Evolutionary conservation across 148 eudicot genomes (phyloP).

Genomic region (Amaranthus hypochondriacus): DNA sequence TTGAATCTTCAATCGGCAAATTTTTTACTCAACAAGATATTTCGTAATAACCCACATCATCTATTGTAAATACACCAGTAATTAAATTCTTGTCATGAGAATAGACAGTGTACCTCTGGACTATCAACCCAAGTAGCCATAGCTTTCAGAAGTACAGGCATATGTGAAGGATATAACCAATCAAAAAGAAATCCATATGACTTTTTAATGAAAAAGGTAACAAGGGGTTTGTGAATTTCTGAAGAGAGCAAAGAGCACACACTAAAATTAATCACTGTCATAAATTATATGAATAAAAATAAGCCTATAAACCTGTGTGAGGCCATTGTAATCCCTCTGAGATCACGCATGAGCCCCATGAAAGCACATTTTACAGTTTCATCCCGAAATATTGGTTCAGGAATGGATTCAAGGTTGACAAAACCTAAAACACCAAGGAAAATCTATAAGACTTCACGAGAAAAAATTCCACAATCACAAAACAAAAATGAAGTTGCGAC

Average conservation of each 20-base stretch:
- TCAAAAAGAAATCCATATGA: conserved; percentile 79
- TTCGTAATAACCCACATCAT: too few relatives aligned
- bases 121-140: conserved; percentile 75
- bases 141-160: conserved; percentile 75
- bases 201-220: conserved; percentile 53
- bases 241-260: neutral
- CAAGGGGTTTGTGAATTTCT: conserved; percentile 9
- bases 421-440: conserved; percentile 38
- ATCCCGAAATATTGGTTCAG: conserved; percentile 63
- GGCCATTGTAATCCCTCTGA: conserved; percentile 88
- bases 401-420: conserved; percentile 61
- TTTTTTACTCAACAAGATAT: too few relatives aligned
- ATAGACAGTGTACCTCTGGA: conserved; percentile 45
- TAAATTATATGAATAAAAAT: neutral
- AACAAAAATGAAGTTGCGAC: neutral
- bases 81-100: neutral
- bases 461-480: neutral
- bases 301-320: conserved; percentile 52
- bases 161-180: conserved; percentile 86
- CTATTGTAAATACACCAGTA: neutral
- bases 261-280: neutral
- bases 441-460: neutral
- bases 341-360: conserved; percentile 87
- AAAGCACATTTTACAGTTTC: conserved; percentile 72
- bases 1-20: too few relatives aligned